Evolutionary conservation across 306 rosid species (phyloP).

Genomic region (Prunus davidiana): DNA sequence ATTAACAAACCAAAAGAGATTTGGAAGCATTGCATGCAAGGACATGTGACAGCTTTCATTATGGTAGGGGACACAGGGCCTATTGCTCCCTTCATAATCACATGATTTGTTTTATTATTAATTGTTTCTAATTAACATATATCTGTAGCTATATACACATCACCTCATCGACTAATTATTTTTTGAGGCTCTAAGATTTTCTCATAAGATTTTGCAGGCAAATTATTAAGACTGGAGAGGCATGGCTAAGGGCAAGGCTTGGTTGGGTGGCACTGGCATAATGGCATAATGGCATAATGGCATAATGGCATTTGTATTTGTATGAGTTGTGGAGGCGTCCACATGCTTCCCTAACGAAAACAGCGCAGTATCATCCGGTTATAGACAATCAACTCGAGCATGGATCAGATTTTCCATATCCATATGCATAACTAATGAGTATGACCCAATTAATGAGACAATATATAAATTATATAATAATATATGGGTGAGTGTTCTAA

Average conservation of each 20-base stretch:
- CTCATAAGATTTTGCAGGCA: too few relatives aligned
- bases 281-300: too few relatives aligned
- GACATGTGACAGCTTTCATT: constrained; percentile 26
- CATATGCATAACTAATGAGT: too few relatives aligned
- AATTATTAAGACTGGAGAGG: too few relatives aligned
- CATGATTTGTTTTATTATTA: constrained; percentile 24
- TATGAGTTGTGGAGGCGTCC: neutral
- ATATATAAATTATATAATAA: too few relatives aligned
- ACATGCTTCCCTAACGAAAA: neutral
- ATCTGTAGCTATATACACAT: neutral
- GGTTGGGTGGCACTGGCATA: too few relatives aligned
- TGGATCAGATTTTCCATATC: neutral
- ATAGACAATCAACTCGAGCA: neutral
- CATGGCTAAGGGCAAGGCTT: too few relatives aligned
- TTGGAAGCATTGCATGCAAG: constrained; percentile 14
- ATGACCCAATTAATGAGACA: too few relatives aligned
- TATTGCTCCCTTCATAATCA: constrained; percentile 11
- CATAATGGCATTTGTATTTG: neutral
- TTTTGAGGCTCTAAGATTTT: neutral
- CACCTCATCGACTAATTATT: neutral
- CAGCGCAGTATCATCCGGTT: neutral
- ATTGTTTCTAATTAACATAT: neutral
- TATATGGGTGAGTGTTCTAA: too few relatives aligned
- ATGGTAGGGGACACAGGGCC: constrained; percentile 36
- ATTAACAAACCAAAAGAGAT: neutral